Evolutionary conservation across 225 moss, liverwort and hornwort genomes (phyloP).

Genomic region (Pseudisothecium myosuroides): DNA sequence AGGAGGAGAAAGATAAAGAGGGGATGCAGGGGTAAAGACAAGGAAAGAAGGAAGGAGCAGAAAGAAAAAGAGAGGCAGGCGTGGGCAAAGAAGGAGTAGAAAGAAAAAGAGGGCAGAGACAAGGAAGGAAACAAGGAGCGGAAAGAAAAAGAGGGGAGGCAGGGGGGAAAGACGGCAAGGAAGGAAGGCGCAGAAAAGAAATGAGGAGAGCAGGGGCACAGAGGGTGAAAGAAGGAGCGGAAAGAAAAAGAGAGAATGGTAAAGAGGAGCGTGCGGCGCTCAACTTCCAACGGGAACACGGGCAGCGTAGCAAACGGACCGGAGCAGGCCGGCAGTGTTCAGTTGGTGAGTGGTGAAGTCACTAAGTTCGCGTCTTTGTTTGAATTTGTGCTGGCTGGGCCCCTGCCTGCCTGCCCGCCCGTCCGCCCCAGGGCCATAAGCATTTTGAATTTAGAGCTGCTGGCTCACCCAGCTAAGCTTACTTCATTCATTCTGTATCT

Average conservation of each 20-base stretch:
- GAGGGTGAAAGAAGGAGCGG: no score
- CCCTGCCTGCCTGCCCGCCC: not conserved
- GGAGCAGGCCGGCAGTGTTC: not conserved
- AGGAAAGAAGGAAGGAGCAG: not conserved
- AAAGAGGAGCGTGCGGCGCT: not conserved
- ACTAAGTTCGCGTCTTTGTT: not conserved
- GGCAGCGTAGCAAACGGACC: not conserved
- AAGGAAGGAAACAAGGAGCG: not conserved
- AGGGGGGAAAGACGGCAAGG: no score
- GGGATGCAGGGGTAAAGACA: no score
- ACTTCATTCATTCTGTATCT: not conserved
- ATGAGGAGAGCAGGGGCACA: not conserved
- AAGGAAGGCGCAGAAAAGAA: not conserved
- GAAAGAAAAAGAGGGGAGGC: not conserved
- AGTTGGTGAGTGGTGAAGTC: not conserved
- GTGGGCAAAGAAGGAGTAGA: not conserved
- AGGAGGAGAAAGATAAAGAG: not conserved
- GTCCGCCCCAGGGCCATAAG: not conserved
- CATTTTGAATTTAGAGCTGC: not conserved
- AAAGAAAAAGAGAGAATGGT: not conserved
- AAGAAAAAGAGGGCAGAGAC: not conserved
- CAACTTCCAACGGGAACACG: conserved; percentile 1
- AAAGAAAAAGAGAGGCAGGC: not conserved
- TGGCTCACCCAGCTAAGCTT: no score
- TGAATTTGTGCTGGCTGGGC: not conserved